Evolutionary conservation across 1,284 basidiomycete genomes (phyloP).

Genomic region (Cryptococcus sp.): DNA sequence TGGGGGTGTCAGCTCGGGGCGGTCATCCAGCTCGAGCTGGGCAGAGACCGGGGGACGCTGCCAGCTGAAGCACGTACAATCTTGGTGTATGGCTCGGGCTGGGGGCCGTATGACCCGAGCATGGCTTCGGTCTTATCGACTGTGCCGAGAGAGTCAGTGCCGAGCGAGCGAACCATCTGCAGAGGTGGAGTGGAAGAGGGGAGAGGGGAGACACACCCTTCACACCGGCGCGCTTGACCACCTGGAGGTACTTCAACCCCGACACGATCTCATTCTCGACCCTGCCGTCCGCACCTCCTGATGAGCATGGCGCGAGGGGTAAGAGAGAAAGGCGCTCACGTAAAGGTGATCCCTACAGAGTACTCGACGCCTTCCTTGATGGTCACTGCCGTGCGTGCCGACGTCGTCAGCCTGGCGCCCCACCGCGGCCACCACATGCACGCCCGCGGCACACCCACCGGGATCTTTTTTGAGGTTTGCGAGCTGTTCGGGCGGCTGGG

Average conservation of each 20-base stretch:
- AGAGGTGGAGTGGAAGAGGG: neutral
- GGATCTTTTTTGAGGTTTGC: constrained; percentile 55
- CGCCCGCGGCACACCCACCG: constrained; percentile 24
- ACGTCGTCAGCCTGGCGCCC: neutral
- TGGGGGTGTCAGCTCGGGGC: neutral
- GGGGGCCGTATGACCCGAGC: constrained; percentile 55
- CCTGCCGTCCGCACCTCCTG: constrained; percentile 4
- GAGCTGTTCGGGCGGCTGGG: constrained; percentile 44
- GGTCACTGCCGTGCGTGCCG: constrained; percentile 32
- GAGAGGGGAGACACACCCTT: constrained; percentile 32
- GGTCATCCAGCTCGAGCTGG: neutral
- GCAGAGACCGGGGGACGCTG: no score
- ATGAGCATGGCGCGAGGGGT: no score
- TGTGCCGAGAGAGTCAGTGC: neutral
- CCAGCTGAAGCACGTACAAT: constrained; percentile 44
- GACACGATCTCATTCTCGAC: constrained; percentile 55
- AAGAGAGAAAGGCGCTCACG: constrained; percentile 26
- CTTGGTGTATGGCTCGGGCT: constrained; percentile 50
- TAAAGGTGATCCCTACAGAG: constrained; percentile 54
- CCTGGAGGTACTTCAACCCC: constrained; percentile 55
- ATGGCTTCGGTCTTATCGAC: constrained; percentile 51
- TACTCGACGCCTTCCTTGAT: constrained; percentile 59
- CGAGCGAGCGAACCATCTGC: neutral
- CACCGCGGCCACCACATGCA: neutral
- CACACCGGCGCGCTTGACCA: constrained; percentile 53